phyloP scores from a whole-genome alignment of 306 rosid species.

The Trichosanthes truncata region DNA sequence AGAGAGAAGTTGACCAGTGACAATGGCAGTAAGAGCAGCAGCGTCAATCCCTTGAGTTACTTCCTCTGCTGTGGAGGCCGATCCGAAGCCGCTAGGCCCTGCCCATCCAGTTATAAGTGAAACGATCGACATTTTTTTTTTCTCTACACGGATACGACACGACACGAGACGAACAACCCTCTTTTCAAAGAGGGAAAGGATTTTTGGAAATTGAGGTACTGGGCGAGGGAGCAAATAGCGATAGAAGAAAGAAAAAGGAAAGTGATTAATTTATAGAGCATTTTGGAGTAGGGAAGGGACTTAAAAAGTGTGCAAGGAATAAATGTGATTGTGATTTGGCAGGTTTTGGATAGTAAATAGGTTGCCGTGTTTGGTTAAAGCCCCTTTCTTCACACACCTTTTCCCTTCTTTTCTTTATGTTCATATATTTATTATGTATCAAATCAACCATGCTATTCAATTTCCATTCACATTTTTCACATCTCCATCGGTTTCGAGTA shows the following conservation, averaged over 20 bases:
- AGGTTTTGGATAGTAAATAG: constrained; percentile 1
- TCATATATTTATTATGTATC: not conserved
- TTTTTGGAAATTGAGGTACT: no score
- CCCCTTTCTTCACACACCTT: not conserved
- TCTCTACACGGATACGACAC: no score
- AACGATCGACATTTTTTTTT: constrained; percentile 26
- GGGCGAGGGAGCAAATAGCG: no score
- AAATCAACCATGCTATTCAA: no score
- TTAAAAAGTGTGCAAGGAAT: no score
- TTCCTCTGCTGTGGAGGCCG: constrained; percentile 78
- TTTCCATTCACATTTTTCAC: no score
- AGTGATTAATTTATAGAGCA: not conserved
- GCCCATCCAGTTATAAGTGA: constrained; percentile 57
- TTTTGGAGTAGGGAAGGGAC: no score
- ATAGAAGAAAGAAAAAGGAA: not conserved
- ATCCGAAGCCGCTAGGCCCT: constrained; percentile 80
- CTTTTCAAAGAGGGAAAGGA: no score
- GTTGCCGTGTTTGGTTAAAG: not conserved
- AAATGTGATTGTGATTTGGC: not conserved
- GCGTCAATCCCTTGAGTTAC: constrained; percentile 74
- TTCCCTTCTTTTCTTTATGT: not conserved
- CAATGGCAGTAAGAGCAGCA: constrained; percentile 51
- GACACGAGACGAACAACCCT: no score
- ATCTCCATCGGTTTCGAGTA: no score
- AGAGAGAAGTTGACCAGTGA: constrained; percentile 48